phyloP scores from a whole-genome alignment of 176 grass and related monocot genomes.

The Guadua angustifolia region DNA sequence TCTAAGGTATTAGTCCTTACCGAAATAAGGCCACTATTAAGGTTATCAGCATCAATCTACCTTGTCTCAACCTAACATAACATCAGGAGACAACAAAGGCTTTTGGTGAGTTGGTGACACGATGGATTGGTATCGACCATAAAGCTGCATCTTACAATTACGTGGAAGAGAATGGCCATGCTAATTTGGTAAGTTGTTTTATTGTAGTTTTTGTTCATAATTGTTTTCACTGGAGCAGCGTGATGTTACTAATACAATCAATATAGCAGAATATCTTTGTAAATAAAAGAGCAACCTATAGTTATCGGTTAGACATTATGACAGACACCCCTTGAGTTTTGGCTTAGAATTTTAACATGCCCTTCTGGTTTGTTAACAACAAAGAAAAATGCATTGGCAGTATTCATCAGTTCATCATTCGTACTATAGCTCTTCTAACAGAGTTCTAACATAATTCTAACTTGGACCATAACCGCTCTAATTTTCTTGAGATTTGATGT shows the following conservation, averaged over 20 bases:
- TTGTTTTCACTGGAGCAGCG: neutral
- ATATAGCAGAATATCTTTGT: neutral
- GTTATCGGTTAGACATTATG: neutral
- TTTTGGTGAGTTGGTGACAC: neutral
- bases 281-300: neutral
- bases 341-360: too few species aligned
- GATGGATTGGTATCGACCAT: neutral
- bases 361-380: too few species aligned
- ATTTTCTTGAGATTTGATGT: too few species aligned
- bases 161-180: neutral
- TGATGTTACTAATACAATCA: neutral
- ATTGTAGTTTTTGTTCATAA: neutral
- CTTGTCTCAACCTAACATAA: neutral
- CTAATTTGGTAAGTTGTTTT: neutral
- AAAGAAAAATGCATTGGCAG: too few species aligned
- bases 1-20: neutral
- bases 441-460: too few species aligned
- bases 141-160: neutral
- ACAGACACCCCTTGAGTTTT: too few species aligned
- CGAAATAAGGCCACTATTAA: neutral
- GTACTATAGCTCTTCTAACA: too few species aligned
- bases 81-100: neutral
- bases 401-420: too few species aligned
- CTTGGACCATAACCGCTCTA: too few species aligned
- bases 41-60: neutral